These are phyloP conservation scores for Capsicum rhomboideum DNA, from an alignment of 257 asterid species.

Conservation along the genomic window DNA sequence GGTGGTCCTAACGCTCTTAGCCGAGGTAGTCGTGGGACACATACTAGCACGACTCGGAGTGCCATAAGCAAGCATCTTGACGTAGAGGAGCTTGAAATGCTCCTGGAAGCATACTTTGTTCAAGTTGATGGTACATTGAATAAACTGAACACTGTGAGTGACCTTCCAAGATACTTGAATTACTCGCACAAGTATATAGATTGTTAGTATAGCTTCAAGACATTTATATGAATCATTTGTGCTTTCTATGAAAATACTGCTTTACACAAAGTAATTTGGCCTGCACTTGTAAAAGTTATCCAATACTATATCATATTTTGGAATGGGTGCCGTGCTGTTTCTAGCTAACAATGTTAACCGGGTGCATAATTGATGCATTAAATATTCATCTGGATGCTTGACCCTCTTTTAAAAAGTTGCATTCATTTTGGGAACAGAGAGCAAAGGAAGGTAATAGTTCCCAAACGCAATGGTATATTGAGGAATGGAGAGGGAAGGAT, in stretches of 20 bases:
- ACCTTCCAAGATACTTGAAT: neutral
- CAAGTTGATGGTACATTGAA: constrained; percentile 76
- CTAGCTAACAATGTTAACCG: neutral
- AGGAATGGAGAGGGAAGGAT: neutral
- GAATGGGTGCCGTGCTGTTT: neutral
- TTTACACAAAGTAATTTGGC: neutral
- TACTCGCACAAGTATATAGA: neutral
- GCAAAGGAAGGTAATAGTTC: neutral
- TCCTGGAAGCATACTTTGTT: constrained; percentile 84
- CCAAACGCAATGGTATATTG: neutral
- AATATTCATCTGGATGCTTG: neutral
- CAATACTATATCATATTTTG: neutral
- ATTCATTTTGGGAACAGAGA: no score
- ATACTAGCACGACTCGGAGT: constrained; percentile 40
- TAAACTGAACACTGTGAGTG: constrained; percentile 59
- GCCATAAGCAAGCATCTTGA: constrained; percentile 51
- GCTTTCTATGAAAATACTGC: neutral
- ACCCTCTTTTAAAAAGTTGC: neutral
- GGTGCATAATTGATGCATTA: neutral
- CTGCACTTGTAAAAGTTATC: neutral
- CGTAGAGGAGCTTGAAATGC: constrained; percentile 89
- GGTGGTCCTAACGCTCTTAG: constrained; percentile 49
- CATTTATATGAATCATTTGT: neutral
- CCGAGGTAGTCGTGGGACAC: constrained; percentile 75
- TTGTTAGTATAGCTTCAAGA: neutral